Percentiles rank a stretch among this genome's conserved stretches.
Evolutionary conservation across 192 early-diverging fungal genomes (phyloP).

Genomic region (Backusella psychrophila): DNA sequence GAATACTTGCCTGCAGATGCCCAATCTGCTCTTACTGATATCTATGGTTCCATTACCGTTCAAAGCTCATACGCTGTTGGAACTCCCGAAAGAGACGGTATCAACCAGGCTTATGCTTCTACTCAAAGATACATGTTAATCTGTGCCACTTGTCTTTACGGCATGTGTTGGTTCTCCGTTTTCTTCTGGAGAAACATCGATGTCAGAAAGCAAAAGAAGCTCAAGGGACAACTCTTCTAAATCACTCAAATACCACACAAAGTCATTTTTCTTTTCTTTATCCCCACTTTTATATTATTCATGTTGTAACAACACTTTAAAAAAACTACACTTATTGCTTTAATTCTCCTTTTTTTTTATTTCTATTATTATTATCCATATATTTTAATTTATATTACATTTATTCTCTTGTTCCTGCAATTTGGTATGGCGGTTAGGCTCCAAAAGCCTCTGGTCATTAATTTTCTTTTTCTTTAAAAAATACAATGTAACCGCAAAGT

Average conservation of each 20-base stretch:
- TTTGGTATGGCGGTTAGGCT: background rate
- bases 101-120: slow-evolving; percentile 7
- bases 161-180: slow-evolving; percentile 7
- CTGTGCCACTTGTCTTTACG: background rate
- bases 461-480: background rate
- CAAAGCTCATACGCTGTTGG: slow-evolving; percentile 3
- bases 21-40: background rate
- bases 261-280: background rate
- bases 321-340: background rate
- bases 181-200: slow-evolving; percentile 4
- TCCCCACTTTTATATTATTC: background rate
- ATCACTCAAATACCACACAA: background rate
- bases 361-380: background rate
- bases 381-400: background rate
- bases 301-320: background rate
- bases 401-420: background rate
- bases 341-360: background rate
- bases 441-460: background rate
- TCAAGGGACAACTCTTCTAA: background rate
- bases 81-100: background rate
- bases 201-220: background rate
- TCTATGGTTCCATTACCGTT: slow-evolving; percentile 1
- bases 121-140: slow-evolving; percentile 6
- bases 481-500: background rate
- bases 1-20: slow-evolving; percentile 4